Percentiles rank a stretch among this genome's conserved stretches.
Evolutionary conservation across 2,329 filamentous ascomycete species (phyloP).

Genomic region (Fusarium verrucosum): DNA sequence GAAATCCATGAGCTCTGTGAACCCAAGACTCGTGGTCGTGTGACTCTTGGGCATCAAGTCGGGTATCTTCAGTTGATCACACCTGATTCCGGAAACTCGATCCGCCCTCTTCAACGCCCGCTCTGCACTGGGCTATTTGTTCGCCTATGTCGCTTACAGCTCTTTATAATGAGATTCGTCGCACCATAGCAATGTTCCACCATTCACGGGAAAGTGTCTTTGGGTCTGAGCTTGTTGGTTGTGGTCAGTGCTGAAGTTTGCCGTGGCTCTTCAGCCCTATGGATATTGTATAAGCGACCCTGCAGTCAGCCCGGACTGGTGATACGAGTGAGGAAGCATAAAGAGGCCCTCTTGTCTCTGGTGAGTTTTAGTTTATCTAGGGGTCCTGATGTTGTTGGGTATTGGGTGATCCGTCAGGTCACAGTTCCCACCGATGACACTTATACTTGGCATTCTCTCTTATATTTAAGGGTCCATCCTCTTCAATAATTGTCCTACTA

Average conservation of each 20-base stretch:
- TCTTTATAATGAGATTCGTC: background rate
- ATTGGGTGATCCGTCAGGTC: background rate
- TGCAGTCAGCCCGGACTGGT: constrained; percentile 8
- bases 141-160: background rate
- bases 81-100: background rate
- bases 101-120: background rate
- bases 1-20: background rate
- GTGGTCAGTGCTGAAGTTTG: background rate
- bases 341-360: constrained; percentile 13
- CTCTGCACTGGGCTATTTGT: background rate
- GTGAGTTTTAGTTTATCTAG: background rate
- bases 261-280: constrained; percentile 21
- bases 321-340: constrained; percentile 21
- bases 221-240: background rate
- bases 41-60: background rate
- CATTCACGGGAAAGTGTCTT: background rate
- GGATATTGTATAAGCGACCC: constrained; percentile 2
- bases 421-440: background rate
- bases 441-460: background rate
- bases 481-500: background rate
- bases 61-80: background rate
- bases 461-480: background rate
- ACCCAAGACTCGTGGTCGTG: background rate
- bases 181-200: constrained; percentile 14
- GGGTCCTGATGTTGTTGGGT: background rate